A percentile compares a stretch with the other conserved stretches of the same genome.
phyloP scores from a whole-genome alignment of 2,329 filamentous ascomycete genomes.

The Pyrenophora seminiperda region DNA sequence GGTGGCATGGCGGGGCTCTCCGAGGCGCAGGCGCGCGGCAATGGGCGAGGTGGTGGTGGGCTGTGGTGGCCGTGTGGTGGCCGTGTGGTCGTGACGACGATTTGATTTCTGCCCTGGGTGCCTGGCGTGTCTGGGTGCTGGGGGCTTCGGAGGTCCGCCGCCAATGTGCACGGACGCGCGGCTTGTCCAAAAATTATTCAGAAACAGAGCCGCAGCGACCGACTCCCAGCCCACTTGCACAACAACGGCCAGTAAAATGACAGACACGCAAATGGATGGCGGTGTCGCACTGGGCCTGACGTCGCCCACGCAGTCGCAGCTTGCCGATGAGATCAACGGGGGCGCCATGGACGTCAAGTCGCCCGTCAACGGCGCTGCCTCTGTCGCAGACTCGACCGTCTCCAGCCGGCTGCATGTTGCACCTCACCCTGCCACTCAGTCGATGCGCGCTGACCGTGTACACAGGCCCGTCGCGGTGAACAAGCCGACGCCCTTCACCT shows the following conservation, averaged over 20 bases:
- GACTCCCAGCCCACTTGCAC: not conserved
- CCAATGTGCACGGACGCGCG: constrained; percentile 17
- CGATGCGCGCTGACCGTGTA: not conserved
- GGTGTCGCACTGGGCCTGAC: constrained; percentile 27
- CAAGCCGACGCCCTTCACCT: constrained; percentile 88
- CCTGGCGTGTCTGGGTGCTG: too few species aligned
- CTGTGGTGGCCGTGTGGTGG: too few species aligned
- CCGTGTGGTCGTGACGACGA: too few species aligned
- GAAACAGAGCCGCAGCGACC: constrained; percentile 7
- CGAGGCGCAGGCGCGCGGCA: constrained; percentile 35
- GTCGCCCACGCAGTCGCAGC: constrained; percentile 33
- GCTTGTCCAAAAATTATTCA: constrained; percentile 25
- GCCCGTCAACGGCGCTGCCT: constrained; percentile 31
- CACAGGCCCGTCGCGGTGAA: constrained; percentile 49
- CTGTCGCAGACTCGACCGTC: constrained; percentile 42
- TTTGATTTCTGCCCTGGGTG: constrained; percentile 18
- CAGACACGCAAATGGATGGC: constrained; percentile 42
- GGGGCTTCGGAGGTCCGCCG: constrained; percentile 37
- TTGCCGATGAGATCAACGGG: constrained; percentile 37
- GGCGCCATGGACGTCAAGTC: constrained; percentile 44
- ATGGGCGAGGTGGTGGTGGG: constrained; percentile 30
- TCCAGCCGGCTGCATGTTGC: constrained; percentile 39
- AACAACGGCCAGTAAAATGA: constrained; percentile 19
- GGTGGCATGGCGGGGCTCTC: constrained; percentile 37
- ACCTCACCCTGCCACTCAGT: constrained; percentile 4